Evolutionary conservation across 768 basidiomycete species (phyloP), one percentile per base, ranked within the genome.

Genomic region (Mycena leptocephala): DNA sequence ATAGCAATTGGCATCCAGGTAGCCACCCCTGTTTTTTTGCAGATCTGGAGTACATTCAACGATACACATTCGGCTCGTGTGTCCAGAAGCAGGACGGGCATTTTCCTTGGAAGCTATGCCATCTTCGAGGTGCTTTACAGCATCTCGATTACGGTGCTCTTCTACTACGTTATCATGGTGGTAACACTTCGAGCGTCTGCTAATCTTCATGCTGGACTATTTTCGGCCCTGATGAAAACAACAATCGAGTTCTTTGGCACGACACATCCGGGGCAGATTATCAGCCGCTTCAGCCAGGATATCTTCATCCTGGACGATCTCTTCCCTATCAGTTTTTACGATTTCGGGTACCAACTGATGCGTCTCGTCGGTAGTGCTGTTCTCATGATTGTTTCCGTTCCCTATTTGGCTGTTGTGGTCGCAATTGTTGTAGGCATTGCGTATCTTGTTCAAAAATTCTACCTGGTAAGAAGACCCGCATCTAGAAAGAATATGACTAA

Each of bases 191-290:
- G 66, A 22, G 71, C 76, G 11, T 77, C 76, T 5, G 59, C 66
- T 11, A 77, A 77, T 43, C 72, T 77, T 56, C 76, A 77, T 48
- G 28, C 48, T 33, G 53, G 72, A 70, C 87, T 90, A 30, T 84
- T 90, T 65, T 76, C 81, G 4, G 86, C 88, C 39, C 84, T 92
- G 63, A 85, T 93, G 84, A 86, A 89, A 73, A 91, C 92, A 0
- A 91, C 93, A 1, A 92, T 92, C 88, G 86, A 86, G n/a, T 93
- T 92, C 85, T 93, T 92, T 79, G 84, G 46, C 78, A 87, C 82
- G 2, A 77, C 76, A 10, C 86, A 86, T 13, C 85, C 85, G 46
- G 90, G 90, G 0, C 85, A 87, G 1, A 85, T 90, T 72, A 85
- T 88, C 78, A 90, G 90, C 76, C 84, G 90, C 13, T 86, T 91